A percentile compares a stretch with the other conserved stretches of the same genome.
Evolutionary conservation across 2,329 filamentous ascomycete genomes (phyloP).

Genomic region (Talaromyces rugulosus): DNA sequence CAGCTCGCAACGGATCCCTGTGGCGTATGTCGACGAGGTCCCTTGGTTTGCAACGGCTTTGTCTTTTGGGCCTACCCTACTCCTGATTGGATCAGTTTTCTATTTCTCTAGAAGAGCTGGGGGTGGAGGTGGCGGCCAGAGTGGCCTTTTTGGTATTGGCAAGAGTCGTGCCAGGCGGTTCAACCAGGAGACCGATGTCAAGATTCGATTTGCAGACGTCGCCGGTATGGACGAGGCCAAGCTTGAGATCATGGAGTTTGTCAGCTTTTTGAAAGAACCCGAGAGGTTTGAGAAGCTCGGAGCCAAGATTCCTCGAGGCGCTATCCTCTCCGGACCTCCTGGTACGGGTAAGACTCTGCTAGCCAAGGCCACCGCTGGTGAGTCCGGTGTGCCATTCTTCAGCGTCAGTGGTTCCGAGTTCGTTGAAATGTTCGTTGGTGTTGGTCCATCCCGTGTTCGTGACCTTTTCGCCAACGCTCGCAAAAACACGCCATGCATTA

Average conservation of each 20-base stretch:
- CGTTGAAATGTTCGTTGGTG: constrained; percentile 99
- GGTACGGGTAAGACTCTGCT: constrained; percentile 98
- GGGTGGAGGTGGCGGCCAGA: constrained; percentile 59
- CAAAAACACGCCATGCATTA: constrained; percentile 96
- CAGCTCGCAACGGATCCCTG: constrained; percentile 80
- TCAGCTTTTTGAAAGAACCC: constrained; percentile 92
- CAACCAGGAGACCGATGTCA: constrained; percentile 94
- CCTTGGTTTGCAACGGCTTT: constrained; percentile 68
- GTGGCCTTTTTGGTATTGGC: constrained; percentile 91
- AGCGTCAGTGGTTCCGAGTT: constrained; percentile 98
- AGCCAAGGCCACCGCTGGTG: constrained; percentile 94
- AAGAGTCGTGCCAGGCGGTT: constrained; percentile 95
- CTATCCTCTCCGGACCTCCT: constrained; percentile 93
- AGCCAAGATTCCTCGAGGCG: constrained; percentile 95
- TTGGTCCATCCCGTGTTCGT: constrained; percentile 89
- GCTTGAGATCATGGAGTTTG: constrained; percentile 98
- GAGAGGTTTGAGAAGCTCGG: constrained; percentile 89
- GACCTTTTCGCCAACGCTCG: constrained; percentile 92
- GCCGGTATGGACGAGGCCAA: constrained; percentile 98
- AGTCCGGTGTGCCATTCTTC: constrained; percentile 96
- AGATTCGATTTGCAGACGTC: constrained; percentile 95
- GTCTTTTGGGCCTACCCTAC: constrained; percentile 78
- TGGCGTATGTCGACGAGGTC: constrained; percentile 78
- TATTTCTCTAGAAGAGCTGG: constrained; percentile 74
- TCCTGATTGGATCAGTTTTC: constrained; percentile 78